These are phyloP conservation scores for Pseudozyma pruni DNA, from an alignment of 1,284 basidiomycete genomes.

Conservation along the genomic window DNA sequence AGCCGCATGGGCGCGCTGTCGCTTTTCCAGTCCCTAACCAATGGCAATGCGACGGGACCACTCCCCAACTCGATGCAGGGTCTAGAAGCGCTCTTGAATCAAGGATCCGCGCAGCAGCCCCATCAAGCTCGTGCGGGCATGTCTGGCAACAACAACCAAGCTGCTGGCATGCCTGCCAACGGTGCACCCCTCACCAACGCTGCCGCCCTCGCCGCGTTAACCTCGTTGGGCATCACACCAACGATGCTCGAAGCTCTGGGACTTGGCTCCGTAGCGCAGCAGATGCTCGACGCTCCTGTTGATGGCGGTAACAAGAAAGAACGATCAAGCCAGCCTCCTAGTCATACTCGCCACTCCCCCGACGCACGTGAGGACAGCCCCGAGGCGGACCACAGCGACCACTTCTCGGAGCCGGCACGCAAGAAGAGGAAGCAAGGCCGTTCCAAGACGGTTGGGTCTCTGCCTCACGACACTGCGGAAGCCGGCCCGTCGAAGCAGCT, in stretches of 20 bases:
- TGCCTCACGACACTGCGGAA: conserved; percentile 10
- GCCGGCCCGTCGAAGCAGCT: conserved; percentile 9
- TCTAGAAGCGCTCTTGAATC: conserved; percentile 29
- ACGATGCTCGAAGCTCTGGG: conserved; percentile 46
- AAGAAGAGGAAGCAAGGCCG: conserved; percentile 46
- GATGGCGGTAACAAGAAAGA: conserved; percentile 13
- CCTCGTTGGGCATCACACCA: conserved; percentile 36
- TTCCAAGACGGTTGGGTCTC: conserved; percentile 6
- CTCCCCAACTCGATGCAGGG: conserved; percentile 17
- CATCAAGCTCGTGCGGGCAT: conserved; percentile 16
- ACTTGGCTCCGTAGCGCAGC: conserved; percentile 36
- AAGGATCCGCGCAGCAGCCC: conserved; percentile 15
- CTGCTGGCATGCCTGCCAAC: conserved; percentile 18
- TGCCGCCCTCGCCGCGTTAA: conserved; percentile 33
- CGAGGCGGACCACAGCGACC: conserved; percentile 15
- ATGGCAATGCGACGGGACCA: conserved; percentile 14
- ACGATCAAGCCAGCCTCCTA: background rate
- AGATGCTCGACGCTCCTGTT: conserved; percentile 34
- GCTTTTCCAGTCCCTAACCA: conserved; percentile 37
- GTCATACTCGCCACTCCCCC: conserved; percentile 7
- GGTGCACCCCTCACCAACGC: conserved; percentile 33
- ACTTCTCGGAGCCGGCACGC: conserved; percentile 26
- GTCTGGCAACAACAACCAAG: conserved; percentile 9
- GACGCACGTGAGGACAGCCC: conserved; percentile 17
- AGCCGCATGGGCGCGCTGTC: conserved; percentile 32